These are phyloP conservation scores for Metschnikowia baotianmanensis DNA, from an alignment of 805 yeast species.

Conservation along the genomic window DNA sequence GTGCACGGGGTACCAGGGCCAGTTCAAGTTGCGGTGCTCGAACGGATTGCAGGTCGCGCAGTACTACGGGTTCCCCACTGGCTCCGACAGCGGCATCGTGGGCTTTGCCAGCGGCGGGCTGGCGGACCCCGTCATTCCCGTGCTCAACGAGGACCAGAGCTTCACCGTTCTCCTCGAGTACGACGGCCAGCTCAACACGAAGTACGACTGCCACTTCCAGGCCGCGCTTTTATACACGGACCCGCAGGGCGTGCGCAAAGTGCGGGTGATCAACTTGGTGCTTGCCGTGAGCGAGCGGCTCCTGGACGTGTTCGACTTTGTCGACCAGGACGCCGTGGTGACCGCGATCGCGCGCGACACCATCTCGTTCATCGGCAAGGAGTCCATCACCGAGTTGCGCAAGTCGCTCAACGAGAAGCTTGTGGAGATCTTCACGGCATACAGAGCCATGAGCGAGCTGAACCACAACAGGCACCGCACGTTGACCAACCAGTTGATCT, in stretches of 20 bases:
- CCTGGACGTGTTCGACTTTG: slow-evolving; percentile 71
- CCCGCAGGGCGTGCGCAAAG: slow-evolving; percentile 69
- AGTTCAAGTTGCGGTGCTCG: slow-evolving; percentile 82
- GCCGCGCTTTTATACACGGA: slow-evolving; percentile 86
- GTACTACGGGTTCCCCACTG: slow-evolving; percentile 58
- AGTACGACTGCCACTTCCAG: slow-evolving; percentile 84
- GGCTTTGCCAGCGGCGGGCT: slow-evolving; percentile 22
- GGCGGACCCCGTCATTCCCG: slow-evolving; percentile 70
- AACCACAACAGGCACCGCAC: slow-evolving; percentile 36
- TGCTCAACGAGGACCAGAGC: slow-evolving; percentile 58
- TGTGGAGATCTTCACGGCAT: slow-evolving; percentile 47
- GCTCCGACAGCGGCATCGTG: slow-evolving; percentile 20
- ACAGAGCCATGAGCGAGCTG: slow-evolving; percentile 48
- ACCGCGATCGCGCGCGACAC: slow-evolving; percentile 41
- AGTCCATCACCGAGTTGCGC: slow-evolving; percentile 36
- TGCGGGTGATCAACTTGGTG: slow-evolving; percentile 82
- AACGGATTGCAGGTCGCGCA: slow-evolving; percentile 78
- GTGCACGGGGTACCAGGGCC: slow-evolving; percentile 72
- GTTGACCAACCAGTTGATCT: slow-evolving; percentile 58
- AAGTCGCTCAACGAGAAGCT: slow-evolving; percentile 39
- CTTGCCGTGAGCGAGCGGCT: slow-evolving; percentile 75
- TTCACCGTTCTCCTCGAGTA: slow-evolving; percentile 70
- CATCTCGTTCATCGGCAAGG: slow-evolving; percentile 40
- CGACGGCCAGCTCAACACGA: slow-evolving; percentile 70
- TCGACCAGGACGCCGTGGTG: slow-evolving; percentile 58